Evolutionary conservation across 306 rosid genomes (phyloP), one percentile per base, ranked within the genome.

Genomic region (Coriaria nepalensis): DNA sequence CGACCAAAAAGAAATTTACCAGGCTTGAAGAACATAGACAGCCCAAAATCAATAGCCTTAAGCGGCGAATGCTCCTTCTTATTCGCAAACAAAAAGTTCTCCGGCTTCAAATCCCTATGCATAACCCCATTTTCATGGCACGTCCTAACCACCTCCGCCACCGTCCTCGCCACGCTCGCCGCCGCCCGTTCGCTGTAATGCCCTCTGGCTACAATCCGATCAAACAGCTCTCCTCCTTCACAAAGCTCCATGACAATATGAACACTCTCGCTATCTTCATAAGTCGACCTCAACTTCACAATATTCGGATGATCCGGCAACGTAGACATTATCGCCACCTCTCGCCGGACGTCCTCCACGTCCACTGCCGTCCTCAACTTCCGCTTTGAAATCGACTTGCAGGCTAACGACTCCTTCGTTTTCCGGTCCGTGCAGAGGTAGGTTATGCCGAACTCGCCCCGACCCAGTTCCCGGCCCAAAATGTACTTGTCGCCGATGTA

Each of bases 371-470:
- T 85, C 15, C 94, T 53, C 4, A 92, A 79, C 82, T 92, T 92
- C 57, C 94, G 49, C 54, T 92, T 92, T 36, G 98, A 92, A 45
- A 92, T 92, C 9, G 96, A 85, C 73, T 92, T 92, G 68, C 98
- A 92, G 5, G 98, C 98, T 0, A 92, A 71, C 10, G 83, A 80
- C 33, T 82, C 75, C 53, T 82, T 85, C 2, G 83, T 85, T 54
- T 92, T 94, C 6, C 82, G 63, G 80, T 92, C 96, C 5, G 98
- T 85, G 48, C 94, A 92, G 4, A 92, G 78, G 43, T 82, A 85
- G 10, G 98, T 92, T 63, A 92, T 85, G 13, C 98, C 98, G 57
- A 92, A 92, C 80, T 92, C 98, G 2, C 98, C 98, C 0, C 98
- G 92, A 15, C 98, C 98, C 5, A 92, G 82, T 56, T 92, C 98